These are phyloP conservation scores for Xenosphaeropsis pyriputrescens DNA, from an alignment of 2,329 filamentous ascomycete species.

Conservation along the genomic window DNA sequence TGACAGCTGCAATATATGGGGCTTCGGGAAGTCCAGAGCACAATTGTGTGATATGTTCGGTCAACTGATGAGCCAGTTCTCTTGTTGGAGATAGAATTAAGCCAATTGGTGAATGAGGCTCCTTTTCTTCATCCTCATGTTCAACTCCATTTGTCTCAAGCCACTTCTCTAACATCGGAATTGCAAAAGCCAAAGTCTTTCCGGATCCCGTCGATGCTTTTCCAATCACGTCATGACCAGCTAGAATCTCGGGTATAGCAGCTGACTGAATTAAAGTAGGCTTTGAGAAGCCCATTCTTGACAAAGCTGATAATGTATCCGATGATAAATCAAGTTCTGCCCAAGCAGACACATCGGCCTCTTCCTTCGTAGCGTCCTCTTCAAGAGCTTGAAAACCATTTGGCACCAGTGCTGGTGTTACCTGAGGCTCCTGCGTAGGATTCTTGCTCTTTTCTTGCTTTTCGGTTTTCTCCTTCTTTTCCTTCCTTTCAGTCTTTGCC, in stretches of 20 bases:
- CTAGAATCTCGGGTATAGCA: conserved; percentile 68
- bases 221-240: conserved; percentile 81
- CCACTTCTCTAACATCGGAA: conserved; percentile 82
- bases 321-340: conserved; percentile 57
- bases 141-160: conserved; percentile 33
- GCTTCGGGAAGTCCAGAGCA: conserved; percentile 45
- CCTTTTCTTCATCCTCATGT: conserved; percentile 21
- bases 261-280: conserved; percentile 72
- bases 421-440: background rate
- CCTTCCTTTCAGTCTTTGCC: conserved; percentile 15
- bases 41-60: conserved; percentile 65
- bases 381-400: conserved; percentile 28
- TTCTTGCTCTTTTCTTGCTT: conserved; percentile 17
- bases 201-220: conserved; percentile 95
- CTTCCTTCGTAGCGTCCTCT: conserved; percentile 37
- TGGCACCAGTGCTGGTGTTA: conserved; percentile 9
- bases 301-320: conserved; percentile 56
- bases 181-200: conserved; percentile 88
- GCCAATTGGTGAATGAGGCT: conserved; percentile 43
- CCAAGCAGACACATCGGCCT: conserved; percentile 69
- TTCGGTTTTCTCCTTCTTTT: conserved; percentile 15
- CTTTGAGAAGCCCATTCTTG: conserved; percentile 63
- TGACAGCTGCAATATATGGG: conserved; percentile 73
- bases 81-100: conserved; percentile 82
- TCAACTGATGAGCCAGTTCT: conserved; percentile 86